Evolutionary conservation across 2,329 filamentous ascomycete species (phyloP), one percentile per base, ranked within the genome.

Genomic region (Paraphoma chrysanthemicola): DNA sequence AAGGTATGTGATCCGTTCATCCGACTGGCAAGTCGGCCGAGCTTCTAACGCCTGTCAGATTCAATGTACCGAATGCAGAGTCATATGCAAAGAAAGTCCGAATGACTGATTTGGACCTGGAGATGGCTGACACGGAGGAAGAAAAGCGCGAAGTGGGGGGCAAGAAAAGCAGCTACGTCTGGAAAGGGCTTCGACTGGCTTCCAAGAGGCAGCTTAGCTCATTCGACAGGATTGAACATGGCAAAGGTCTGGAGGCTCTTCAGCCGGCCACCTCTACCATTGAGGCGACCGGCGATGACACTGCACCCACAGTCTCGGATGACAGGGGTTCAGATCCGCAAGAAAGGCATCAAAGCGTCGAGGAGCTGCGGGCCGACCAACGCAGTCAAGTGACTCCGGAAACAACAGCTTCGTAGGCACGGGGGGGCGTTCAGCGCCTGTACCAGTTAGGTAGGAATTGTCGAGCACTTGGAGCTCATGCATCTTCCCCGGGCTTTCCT

Each of bases 121-220:
- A 93, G 17, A 92, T 94, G 84, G 90, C 91, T 9, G 85, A 85
- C 53, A 87, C 80, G 41, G 83, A 87, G 41, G 84, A 85, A 54
- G 87, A 89, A 60, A 86, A 82, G 70, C 80, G 84, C 47, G 75
- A 77, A 65, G 84, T 80, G 79, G 85, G 76, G 78, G 90, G 91
- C 62, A 85, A 88, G 53, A 96, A 96, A 75, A 87, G 89, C 17
- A 97, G 92, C 80, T 94, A 96, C 76, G 90, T 88, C 54, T 99
- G 95, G 95, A 87, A 93, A 65, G 91, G 92, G 5, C 80, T 99
- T 60, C 88, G 95, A 50, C 86, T 96, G 62, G 90, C 92, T 9
- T 88, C 90, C 53, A 87, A 87, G 62, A 87, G 83, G 54, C 90
- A 90, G 67, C 84, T 98, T 63, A 85, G 87, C 44, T 80, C 88